Evolutionary conservation across 495 filamentous ascomycete genomes (phyloP).

Genomic region (Amphirosellinia nigrospora): DNA sequence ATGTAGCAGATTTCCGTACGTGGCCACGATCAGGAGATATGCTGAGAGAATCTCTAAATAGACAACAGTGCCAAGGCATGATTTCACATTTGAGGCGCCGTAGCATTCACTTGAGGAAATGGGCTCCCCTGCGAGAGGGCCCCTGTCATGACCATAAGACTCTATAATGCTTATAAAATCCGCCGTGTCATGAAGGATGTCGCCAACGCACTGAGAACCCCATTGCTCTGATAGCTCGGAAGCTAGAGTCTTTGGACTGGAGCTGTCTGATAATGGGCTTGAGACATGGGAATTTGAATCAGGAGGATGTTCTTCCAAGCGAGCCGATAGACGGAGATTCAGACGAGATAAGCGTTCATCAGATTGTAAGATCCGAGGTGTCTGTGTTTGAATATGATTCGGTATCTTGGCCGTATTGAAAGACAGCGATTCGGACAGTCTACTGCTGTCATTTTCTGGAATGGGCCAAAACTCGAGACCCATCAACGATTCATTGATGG

Average conservation of each 20-base stretch:
- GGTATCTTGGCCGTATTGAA: too few species aligned
- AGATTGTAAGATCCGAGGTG: background rate
- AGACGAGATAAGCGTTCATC: conserved; percentile 5
- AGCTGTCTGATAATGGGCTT: background rate
- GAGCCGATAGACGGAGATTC: background rate
- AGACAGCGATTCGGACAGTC: too few species aligned
- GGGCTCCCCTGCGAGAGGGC: too few species aligned
- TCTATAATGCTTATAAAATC: conserved; percentile 4
- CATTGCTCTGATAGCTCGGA: background rate
- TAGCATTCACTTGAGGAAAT: too few species aligned
- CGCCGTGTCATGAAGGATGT: background rate
- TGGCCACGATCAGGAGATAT: background rate
- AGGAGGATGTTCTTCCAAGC: background rate
- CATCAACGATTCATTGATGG: too few species aligned
- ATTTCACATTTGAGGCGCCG: background rate
- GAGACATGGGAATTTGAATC: background rate
- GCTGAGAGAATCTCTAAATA: background rate
- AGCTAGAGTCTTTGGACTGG: background rate
- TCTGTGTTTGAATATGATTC: background rate
- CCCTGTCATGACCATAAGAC: background rate
- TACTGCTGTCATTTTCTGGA: too few species aligned
- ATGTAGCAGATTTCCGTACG: background rate
- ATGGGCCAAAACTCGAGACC: too few species aligned
- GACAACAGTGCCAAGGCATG: background rate
- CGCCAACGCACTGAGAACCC: conserved; percentile 1